Base-by-base conservation (phyloP, 768 basidiomycete species). In the Macrolepiota dolichaula region DNA sequence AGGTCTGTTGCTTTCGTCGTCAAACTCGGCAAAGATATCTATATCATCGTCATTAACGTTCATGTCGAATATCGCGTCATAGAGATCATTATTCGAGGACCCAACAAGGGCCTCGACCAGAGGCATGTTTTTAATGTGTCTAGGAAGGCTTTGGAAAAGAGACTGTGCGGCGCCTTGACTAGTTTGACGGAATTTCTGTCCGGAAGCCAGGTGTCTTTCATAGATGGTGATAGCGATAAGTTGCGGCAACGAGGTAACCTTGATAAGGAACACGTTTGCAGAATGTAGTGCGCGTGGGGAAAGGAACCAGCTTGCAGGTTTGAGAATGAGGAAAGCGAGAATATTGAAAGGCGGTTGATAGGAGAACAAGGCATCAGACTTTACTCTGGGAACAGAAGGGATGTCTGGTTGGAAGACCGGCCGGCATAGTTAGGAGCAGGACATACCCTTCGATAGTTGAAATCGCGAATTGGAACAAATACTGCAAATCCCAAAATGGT, bases 291-390 rank as follows among this genome's bases (percentile, higher is more conserved):
- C 79, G 38, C 92, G 83, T 2, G 94, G 92, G 2, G 87, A 81
- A 15, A 94, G 73, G 42, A 92, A 67, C 72, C 82, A 95, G 64
- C 87, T 88, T 25, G 88, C 79, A 12, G 94, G 92, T 70, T 91
- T 89, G 52, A 96, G 81, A 60, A 96, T 77, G 29, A 85, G 59
- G 70, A 94, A 87, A 1, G 95, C 95, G 19, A 91, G 75, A 19
- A 93, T 76, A 67, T 92, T 94, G 81, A 94, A 93, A 1, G 94
- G 94, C 1, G 92, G 92, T 65, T 94, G 91, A 67, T 97, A 96
- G 51, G 89, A 93, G 76, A 96, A 93, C 17, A 97, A 77, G 0
- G 91, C 91, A 70, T 96, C 93, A 2, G 89, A 87, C 70, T 94
- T 94, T 69, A 94, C 90, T 24, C 93, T 92, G 63, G 11, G 29